A percentile compares a stretch with the other conserved stretches of the same genome.
Conservation (phyloP, 805 yeast species). For the Metschnikowia anglica region DNA sequence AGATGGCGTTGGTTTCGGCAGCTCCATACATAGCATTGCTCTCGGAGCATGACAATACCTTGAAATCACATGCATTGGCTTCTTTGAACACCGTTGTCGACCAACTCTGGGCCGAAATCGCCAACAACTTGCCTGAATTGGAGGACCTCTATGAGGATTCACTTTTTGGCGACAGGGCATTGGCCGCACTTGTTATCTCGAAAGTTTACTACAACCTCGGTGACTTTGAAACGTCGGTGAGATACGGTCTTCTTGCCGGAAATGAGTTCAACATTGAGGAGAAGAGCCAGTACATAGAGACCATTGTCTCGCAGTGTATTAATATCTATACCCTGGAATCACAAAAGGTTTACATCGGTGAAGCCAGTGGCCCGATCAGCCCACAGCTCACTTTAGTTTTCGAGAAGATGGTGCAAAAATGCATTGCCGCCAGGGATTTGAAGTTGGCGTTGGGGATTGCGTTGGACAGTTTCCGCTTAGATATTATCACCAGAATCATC, state of each 20-base stretch:
- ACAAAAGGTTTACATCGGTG: conserved; percentile 40
- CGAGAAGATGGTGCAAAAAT: conserved; percentile 82
- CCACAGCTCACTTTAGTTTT: conserved; percentile 66
- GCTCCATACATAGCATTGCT: conserved; percentile 89
- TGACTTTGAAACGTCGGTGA: conserved; percentile 87
- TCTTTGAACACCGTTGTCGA: conserved; percentile 81
- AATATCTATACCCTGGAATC: conserved; percentile 72
- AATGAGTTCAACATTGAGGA: conserved; percentile 72
- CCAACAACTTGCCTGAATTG: conserved; percentile 81
- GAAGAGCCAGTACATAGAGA: conserved; percentile 83
- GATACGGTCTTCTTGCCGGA: conserved; percentile 83
- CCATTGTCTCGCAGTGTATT: conserved; percentile 91
- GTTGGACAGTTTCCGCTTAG: conserved; percentile 82
- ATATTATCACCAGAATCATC: conserved; percentile 66
- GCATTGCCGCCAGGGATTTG: conserved; percentile 67
- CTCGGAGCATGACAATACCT: conserved; percentile 72
- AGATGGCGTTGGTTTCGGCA: conserved; percentile 73
- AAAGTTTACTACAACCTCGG: conserved; percentile 90
- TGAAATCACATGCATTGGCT: conserved; percentile 81
- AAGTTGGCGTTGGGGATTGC: conserved; percentile 88
- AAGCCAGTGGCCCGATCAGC: conserved; percentile 43
- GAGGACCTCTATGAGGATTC: conserved; percentile 90
- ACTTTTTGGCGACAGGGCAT: conserved; percentile 66
- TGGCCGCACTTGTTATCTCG: conserved; percentile 91
- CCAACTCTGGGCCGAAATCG: conserved; percentile 96